Conservation (phyloP, 2,329 filamentous ascomycete species). For the Fusarium sp. region DNA sequence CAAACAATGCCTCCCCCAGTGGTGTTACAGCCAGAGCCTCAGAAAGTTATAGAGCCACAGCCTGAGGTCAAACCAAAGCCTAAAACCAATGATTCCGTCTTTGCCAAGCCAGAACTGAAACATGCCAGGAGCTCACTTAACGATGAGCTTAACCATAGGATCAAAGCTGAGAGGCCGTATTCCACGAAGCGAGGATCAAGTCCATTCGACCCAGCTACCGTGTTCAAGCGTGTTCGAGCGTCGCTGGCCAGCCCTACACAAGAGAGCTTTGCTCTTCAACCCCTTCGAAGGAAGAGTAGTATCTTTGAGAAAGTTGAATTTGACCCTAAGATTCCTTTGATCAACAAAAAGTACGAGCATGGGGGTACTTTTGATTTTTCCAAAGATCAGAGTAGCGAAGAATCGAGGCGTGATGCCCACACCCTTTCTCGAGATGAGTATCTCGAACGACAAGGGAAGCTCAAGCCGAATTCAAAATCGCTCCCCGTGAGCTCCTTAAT, state of each 20-base stretch:
- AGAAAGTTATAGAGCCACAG: slow-evolving; percentile 28
- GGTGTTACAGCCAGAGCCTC: slow-evolving; percentile 32
- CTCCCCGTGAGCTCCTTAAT: slow-evolving; percentile 47
- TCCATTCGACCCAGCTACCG: slow-evolving; percentile 71
- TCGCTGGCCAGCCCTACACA: slow-evolving; percentile 55
- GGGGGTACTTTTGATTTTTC: slow-evolving; percentile 68
- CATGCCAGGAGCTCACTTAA: slow-evolving; percentile 70
- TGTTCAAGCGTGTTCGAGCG: slow-evolving; percentile 71
- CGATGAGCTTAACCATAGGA: slow-evolving; percentile 57
- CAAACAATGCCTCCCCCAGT: slow-evolving; percentile 19
- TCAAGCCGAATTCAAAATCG: slow-evolving; percentile 55
- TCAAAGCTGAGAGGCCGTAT: slow-evolving; percentile 51
- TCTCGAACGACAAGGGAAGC: slow-evolving; percentile 63
- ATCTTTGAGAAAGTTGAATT: slow-evolving; percentile 71
- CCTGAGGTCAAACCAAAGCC: slow-evolving; percentile 34
- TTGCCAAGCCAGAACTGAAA: slow-evolving; percentile 72
- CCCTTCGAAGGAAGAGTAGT: slow-evolving; percentile 58
- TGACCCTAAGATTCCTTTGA: slow-evolving; percentile 66
- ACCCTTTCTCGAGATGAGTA: slow-evolving; percentile 64
- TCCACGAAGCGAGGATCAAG: slow-evolving; percentile 67
- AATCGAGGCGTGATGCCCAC: slow-evolving; percentile 51
- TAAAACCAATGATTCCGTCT: slow-evolving; percentile 57
- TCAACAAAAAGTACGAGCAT: slow-evolving; percentile 72
- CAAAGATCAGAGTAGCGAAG: slow-evolving; percentile 53
- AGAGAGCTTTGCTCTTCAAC: slow-evolving; percentile 42